Conservation (phyloP, 495 filamentous ascomycete species). For the Talaromyces borbonicus region DNA sequence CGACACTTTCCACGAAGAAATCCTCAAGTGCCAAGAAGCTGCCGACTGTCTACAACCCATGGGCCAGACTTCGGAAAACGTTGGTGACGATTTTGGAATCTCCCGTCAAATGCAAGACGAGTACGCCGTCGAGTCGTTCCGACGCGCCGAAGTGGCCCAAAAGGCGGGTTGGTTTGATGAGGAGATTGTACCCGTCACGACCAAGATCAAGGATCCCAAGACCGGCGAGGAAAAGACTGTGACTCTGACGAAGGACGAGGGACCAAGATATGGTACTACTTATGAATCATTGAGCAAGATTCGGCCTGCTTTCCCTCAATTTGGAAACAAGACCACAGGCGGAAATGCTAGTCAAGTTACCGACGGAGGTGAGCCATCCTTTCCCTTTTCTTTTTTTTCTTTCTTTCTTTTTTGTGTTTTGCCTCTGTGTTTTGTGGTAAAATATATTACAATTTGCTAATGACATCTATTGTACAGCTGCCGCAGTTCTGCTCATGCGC, state of each 20-base stretch:
- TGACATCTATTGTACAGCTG: slow-evolving; percentile 37
- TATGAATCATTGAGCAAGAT: slow-evolving; percentile 75
- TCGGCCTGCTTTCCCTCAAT: slow-evolving; percentile 80
- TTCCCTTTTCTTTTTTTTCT: background rate
- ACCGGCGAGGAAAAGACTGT: slow-evolving; percentile 68
- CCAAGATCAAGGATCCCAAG: slow-evolving; percentile 70
- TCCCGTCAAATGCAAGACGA: slow-evolving; percentile 69
- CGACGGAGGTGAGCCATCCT: slow-evolving; percentile 53
- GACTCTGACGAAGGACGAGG: slow-evolving; percentile 76
- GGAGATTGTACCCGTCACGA: slow-evolving; percentile 83
- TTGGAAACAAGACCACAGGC: slow-evolving; percentile 78
- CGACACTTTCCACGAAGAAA: slow-evolving; percentile 65
- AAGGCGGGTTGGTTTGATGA: slow-evolving; percentile 91
- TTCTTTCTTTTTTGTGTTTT: no score
- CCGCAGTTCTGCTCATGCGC: slow-evolving; percentile 87
- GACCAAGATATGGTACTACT: slow-evolving; percentile 81
- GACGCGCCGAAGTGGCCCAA: slow-evolving; percentile 79
- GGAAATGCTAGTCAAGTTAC: slow-evolving; percentile 97
- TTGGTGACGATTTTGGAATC: slow-evolving; percentile 84
- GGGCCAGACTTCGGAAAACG: slow-evolving; percentile 97
- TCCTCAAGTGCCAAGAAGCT: slow-evolving; percentile 67
- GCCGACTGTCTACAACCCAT: slow-evolving; percentile 86
- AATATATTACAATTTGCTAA: no score
- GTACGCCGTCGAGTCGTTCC: slow-evolving; percentile 79
- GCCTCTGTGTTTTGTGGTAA: no score